A percentile compares a stretch with the other conserved stretches of the same genome.
Evolutionary conservation across 2,329 filamentous ascomycete species (phyloP).

Genomic region (Trichoderma atrobrunneum): DNA sequence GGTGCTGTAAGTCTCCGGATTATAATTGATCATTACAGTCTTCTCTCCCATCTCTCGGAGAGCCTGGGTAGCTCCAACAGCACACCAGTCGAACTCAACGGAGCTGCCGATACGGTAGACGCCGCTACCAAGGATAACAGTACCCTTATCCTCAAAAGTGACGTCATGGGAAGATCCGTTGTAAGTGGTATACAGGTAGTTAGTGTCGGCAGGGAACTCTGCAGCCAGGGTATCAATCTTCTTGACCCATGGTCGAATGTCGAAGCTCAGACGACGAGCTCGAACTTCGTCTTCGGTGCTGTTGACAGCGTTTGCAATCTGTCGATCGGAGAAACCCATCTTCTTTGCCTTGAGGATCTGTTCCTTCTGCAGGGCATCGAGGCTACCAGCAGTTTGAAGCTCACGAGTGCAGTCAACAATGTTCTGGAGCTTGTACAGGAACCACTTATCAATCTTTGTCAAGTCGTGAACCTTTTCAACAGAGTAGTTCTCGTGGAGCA

Average conservation of each 20-base stretch:
- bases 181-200: constrained; percentile 97
- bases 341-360: constrained; percentile 91
- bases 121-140: constrained; percentile 84
- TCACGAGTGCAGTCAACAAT: constrained; percentile 88
- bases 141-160: constrained; percentile 87
- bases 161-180: constrained; percentile 94
- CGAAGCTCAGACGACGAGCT: constrained; percentile 77
- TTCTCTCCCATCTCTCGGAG: constrained; percentile 87
- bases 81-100: constrained; percentile 99
- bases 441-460: constrained; percentile 99
- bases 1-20: constrained; percentile 77
- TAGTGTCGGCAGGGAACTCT: constrained; percentile 91
- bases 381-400: constrained; percentile 77
- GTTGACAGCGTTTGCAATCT: constrained; percentile 84
- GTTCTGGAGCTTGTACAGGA: constrained; percentile 97
- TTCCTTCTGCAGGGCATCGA: constrained; percentile 84
- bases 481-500: constrained; percentile 94
- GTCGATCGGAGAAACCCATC: constrained; percentile 93
- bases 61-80: constrained; percentile 82
- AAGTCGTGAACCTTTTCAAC: constrained; percentile 90
- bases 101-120: constrained; percentile 98
- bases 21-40: constrained; percentile 94
- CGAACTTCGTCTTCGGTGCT: constrained; percentile 88
- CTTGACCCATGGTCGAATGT: constrained; percentile 94
- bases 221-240: constrained; percentile 97